Evolutionary conservation across 192 early-diverging fungal genomes (phyloP).

Genomic region (Backusella psychrophila): DNA sequence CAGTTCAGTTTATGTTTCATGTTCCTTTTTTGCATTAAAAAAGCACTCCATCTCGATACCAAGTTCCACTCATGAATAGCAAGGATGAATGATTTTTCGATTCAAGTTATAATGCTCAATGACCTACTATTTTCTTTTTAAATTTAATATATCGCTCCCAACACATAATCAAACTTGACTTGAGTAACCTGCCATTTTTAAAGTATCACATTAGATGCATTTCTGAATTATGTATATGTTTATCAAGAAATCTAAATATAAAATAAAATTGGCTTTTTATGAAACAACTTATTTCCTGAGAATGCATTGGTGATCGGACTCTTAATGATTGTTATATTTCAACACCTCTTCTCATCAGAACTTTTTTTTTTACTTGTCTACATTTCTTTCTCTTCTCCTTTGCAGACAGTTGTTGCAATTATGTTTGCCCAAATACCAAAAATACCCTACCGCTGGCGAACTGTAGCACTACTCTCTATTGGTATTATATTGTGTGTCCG

Average conservation of each 20-base stretch:
- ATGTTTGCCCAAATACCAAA: neutral
- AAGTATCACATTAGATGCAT: neutral
- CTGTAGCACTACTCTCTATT: neutral
- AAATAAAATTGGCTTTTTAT: neutral
- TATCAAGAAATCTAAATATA: neutral
- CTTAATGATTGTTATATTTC: neutral
- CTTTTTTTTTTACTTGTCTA: neutral
- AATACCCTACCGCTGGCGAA: conserved; percentile 2
- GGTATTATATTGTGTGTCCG: neutral
- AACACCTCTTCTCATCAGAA: neutral
- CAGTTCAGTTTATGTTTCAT: neutral
- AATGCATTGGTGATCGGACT: neutral
- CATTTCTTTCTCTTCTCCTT: neutral
- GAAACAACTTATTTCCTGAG: neutral
- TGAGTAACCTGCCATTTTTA: neutral
- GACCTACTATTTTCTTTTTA: neutral
- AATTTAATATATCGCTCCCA: neutral
- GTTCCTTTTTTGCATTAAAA: too few species aligned
- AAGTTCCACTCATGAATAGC: neutral
- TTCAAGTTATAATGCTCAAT: neutral
- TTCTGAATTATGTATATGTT: neutral
- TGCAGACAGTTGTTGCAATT: too few species aligned
- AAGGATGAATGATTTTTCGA: neutral
- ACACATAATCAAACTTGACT: neutral
- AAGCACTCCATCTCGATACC: too few species aligned